phyloP scores from a whole-genome alignment of 202 grass and related monocot species.

The Zizania palustris region DNA sequence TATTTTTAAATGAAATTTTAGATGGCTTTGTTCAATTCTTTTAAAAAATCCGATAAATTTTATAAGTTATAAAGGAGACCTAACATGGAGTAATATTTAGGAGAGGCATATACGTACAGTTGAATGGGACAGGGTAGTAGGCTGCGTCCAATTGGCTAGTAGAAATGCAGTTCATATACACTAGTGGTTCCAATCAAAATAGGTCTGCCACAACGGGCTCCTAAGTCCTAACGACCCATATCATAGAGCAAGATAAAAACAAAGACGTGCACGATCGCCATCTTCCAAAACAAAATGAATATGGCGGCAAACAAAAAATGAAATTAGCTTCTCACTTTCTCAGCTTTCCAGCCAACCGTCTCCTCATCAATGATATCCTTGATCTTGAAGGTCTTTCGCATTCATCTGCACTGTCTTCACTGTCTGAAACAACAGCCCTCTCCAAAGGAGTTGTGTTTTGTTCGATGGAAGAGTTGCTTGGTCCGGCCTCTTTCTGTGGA shows the following conservation, averaged over 20 bases:
- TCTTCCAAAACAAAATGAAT: constrained; percentile 15
- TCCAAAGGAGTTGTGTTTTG: constrained; percentile 27
- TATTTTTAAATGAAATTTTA: not conserved
- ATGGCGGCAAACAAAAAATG: not conserved
- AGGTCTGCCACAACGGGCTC: not conserved
- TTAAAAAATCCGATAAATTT: too few species aligned
- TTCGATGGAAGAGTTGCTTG: constrained; percentile 31
- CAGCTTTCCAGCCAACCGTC: constrained; percentile 46
- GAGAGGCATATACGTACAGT: too few species aligned
- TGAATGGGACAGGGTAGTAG: not conserved
- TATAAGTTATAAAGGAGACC: too few species aligned
- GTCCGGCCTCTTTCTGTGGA: constrained; percentile 32
- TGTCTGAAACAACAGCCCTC: constrained; percentile 61
- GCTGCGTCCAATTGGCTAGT: not conserved
- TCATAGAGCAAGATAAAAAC: not conserved
- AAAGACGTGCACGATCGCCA: not conserved
- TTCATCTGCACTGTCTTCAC: constrained; percentile 77
- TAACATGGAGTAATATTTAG: not conserved
- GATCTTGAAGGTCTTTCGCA: constrained; percentile 53
- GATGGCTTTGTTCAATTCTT: too few species aligned
- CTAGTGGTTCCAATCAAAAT: not conserved
- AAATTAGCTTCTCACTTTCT: constrained; percentile 30
- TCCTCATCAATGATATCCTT: constrained; percentile 57
- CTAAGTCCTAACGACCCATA: not conserved
- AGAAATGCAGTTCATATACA: too few species aligned